A percentile compares a stretch with the other conserved stretches of the same genome.
Evolutionary conservation across 192 early-diverging fungal genomes (phyloP).

Genomic region (Coemansia erecta): DNA sequence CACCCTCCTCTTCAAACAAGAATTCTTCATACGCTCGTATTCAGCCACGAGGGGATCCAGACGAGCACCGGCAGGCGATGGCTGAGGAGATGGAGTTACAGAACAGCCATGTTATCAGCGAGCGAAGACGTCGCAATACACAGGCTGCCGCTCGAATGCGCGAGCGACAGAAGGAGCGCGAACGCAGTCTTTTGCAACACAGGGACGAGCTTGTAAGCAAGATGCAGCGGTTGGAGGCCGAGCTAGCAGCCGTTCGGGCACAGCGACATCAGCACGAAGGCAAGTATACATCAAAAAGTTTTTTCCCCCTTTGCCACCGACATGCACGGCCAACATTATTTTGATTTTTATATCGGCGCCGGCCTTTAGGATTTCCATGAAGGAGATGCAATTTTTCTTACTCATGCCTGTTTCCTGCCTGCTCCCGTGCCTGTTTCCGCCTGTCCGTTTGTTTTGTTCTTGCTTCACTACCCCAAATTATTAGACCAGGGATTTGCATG

Average conservation of each 20-base stretch:
- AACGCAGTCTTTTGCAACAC: conserved; percentile 27
- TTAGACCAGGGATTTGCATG: too few relatives aligned
- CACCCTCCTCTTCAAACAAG: not conserved
- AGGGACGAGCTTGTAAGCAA: conserved; percentile 21
- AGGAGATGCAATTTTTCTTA: conserved; percentile 7
- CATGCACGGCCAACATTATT: not conserved
- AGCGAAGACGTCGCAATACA: conserved; percentile 38
- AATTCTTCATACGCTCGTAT: conserved; percentile 30
- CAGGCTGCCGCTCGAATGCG: conserved; percentile 51
- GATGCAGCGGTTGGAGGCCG: conserved; percentile 35
- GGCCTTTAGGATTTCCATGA: conserved; percentile 9
- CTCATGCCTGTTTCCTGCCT: conserved; percentile 5
- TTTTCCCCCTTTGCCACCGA: not conserved
- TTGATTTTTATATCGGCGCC: conserved; percentile 3
- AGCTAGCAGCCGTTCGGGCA: conserved; percentile 25
- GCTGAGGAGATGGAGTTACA: conserved; percentile 42
- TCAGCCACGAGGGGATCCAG: conserved; percentile 45
- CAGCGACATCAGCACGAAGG: conserved; percentile 44
- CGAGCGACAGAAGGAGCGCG: conserved; percentile 44
- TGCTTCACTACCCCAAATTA: too few relatives aligned
- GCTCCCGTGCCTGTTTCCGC: not conserved
- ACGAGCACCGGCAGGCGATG: conserved; percentile 49
- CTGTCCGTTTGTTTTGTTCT: not conserved
- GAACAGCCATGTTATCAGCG: conserved; percentile 19
- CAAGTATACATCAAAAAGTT: conserved; percentile 8